phyloP scores from a whole-genome alignment of 306 rosid species.

The Quercus wislizeni region DNA sequence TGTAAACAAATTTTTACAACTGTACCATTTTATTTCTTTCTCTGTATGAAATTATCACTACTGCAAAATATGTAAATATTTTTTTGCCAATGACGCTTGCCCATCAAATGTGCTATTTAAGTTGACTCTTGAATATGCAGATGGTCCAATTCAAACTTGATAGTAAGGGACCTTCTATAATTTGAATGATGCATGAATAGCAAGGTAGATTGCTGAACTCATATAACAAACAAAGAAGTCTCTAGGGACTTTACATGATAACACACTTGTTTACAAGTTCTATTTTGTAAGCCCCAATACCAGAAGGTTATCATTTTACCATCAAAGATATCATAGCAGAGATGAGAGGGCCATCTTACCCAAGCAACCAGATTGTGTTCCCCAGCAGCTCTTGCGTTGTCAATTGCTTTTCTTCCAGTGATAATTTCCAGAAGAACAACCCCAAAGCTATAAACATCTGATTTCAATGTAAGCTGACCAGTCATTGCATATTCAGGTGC shows the following conservation, averaged over 20 bases:
- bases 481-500: constrained; percentile 69
- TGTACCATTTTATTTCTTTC: neutral
- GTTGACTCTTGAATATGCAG: neutral
- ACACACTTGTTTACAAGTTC: neutral
- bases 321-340: neutral
- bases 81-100: neutral
- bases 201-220: neutral
- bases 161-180: neutral
- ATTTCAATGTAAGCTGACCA: constrained; percentile 58
- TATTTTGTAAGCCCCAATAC: neutral
- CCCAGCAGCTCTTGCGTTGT: constrained; percentile 45
- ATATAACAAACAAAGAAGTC: neutral
- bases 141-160: neutral
- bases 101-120: neutral
- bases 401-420: constrained; percentile 59
- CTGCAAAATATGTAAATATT: neutral
- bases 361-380: constrained; percentile 58
- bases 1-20: neutral
- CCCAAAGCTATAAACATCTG: constrained; percentile 60
- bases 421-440: constrained; percentile 58
- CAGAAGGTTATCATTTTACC: neutral
- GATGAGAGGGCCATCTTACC: constrained; percentile 32
- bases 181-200: neutral
- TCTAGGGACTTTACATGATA: neutral
- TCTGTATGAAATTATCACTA: neutral